phyloP scores from a whole-genome alignment of 192 early-diverging fungal species.

The Rhizophagus clarus region DNA sequence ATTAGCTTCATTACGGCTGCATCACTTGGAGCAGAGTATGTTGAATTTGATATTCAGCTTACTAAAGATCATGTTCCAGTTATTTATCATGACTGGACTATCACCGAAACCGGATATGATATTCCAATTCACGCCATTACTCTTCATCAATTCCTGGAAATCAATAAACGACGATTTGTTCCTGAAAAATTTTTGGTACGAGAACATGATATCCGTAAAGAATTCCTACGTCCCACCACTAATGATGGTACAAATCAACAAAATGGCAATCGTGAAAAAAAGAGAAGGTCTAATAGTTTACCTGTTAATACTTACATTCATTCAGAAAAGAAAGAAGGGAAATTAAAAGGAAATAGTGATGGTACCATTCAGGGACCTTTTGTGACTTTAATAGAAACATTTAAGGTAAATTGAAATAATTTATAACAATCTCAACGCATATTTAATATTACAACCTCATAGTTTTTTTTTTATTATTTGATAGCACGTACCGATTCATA shows the following conservation, averaged over 20 bases:
- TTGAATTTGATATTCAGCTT: slow-evolving; percentile 96
- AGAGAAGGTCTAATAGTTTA: slow-evolving; percentile 51
- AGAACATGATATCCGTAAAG: background rate
- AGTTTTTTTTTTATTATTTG: background rate
- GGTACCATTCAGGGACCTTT: slow-evolving; percentile 87
- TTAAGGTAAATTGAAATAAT: slow-evolving; percentile 47
- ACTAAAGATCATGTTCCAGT: slow-evolving; percentile 86
- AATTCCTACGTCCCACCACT: background rate
- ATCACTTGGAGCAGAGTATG: slow-evolving; percentile 80
- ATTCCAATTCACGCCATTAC: slow-evolving; percentile 70
- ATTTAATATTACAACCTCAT: no score
- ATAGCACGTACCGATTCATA: slow-evolving; percentile 66
- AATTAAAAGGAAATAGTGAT: slow-evolving; percentile 76
- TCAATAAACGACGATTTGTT: background rate
- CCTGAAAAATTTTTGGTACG: background rate
- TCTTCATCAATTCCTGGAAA: slow-evolving; percentile 66
- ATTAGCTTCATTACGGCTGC: slow-evolving; percentile 83
- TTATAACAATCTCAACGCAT: background rate
- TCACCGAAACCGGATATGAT: slow-evolving; percentile 71
- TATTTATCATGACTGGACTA: slow-evolving; percentile 92
- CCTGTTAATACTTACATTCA: slow-evolving; percentile 34
- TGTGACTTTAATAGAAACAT: slow-evolving; percentile 79
- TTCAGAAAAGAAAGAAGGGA: slow-evolving; percentile 33
- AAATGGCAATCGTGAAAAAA: background rate
- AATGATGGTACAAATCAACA: background rate